Evolutionary conservation across 1,284 basidiomycete species (phyloP).

Genomic region (Microbotryum lychnidis-dioicae): DNA sequence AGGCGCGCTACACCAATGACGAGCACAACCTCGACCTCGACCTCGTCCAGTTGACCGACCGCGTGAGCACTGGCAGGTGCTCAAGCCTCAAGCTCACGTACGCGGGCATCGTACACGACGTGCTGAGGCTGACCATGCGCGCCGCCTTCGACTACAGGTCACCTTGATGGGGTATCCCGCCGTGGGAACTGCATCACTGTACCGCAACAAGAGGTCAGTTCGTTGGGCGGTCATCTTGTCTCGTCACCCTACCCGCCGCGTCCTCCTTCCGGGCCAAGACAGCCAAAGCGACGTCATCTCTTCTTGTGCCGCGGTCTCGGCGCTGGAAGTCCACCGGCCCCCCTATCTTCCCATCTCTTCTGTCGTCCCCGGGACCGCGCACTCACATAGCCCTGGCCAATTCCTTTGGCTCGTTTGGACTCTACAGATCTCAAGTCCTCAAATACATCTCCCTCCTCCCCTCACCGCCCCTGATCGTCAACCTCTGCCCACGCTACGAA

Average conservation of each 20-base stretch:
- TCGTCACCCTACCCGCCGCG: too few relatives aligned
- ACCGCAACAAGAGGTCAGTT: slow-evolving; percentile 58
- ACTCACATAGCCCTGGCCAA: too few relatives aligned
- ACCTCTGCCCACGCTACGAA: slow-evolving; percentile 50
- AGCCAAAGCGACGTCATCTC: too few relatives aligned
- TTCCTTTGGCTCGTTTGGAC: too few relatives aligned
- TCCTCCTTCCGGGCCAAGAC: too few relatives aligned
- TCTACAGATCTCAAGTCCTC: too few relatives aligned
- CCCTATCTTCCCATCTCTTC: too few relatives aligned
- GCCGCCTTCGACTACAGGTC: slow-evolving; percentile 43
- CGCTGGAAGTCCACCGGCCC: too few relatives aligned
- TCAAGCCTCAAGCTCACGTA: neutral
- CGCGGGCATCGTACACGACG: slow-evolving; percentile 1
- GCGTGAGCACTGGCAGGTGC: neutral
- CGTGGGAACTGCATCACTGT: slow-evolving; percentile 65
- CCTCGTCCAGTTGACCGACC: slow-evolving; percentile 61
- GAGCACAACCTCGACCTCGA: slow-evolving; percentile 66
- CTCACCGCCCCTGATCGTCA: slow-evolving; percentile 59
- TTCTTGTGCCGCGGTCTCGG: too few relatives aligned
- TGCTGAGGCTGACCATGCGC: slow-evolving; percentile 3
- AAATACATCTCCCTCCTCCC: neutral
- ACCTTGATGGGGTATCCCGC: slow-evolving; percentile 83
- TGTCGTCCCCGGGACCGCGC: too few relatives aligned
- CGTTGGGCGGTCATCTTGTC: too few relatives aligned
- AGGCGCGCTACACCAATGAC: slow-evolving; percentile 66